These are phyloP conservation scores for Neoarthrinium moseri DNA, from an alignment of 2,329 filamentous ascomycete genomes.

Conservation along the genomic window DNA sequence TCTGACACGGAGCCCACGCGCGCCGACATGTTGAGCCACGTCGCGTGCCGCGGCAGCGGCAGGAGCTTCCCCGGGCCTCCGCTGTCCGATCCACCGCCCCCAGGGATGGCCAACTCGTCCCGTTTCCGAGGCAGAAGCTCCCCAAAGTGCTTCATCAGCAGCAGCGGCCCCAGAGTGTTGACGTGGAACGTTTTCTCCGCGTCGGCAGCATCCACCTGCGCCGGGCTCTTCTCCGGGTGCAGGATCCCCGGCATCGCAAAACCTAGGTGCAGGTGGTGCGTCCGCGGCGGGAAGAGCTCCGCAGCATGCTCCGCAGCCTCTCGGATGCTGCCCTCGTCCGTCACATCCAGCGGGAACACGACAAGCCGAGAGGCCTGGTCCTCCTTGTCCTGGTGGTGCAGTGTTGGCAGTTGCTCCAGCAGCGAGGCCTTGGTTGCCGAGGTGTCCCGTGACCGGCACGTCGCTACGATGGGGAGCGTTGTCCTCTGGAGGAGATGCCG, in stretches of 20 bases:
- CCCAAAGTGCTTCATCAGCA: conserved; percentile 75
- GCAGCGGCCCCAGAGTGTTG: conserved; percentile 72
- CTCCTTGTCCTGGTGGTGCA: background rate
- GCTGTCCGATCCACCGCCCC: conserved; percentile 4
- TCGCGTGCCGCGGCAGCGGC: conserved; percentile 51
- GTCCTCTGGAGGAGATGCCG: conserved; percentile 47
- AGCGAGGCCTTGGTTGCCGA: conserved; percentile 31
- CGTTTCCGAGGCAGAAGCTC: conserved; percentile 64
- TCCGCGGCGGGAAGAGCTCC: conserved; percentile 47
- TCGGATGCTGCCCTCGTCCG: conserved; percentile 61
- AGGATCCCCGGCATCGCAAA: conserved; percentile 72
- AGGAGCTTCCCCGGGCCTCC: background rate
- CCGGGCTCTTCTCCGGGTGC: conserved; percentile 68
- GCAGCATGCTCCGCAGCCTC: conserved; percentile 52
- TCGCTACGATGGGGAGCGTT: conserved; percentile 46
- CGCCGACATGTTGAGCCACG: conserved; percentile 75
- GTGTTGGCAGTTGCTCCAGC: conserved; percentile 20
- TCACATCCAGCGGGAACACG: conserved; percentile 43
- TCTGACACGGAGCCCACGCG: conserved; percentile 74
- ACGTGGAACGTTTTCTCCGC: conserved; percentile 70
- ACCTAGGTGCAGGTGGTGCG: conserved; percentile 64
- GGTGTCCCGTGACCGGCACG: conserved; percentile 35
- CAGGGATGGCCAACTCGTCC: conserved; percentile 30
- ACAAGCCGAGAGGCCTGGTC: conserved; percentile 5
- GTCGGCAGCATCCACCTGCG: conserved; percentile 58